A percentile compares a stretch with the other conserved stretches of the same genome.
phyloP scores from a whole-genome alignment of 108 stramenopile species.

The Nitzschia sp. region DNA sequence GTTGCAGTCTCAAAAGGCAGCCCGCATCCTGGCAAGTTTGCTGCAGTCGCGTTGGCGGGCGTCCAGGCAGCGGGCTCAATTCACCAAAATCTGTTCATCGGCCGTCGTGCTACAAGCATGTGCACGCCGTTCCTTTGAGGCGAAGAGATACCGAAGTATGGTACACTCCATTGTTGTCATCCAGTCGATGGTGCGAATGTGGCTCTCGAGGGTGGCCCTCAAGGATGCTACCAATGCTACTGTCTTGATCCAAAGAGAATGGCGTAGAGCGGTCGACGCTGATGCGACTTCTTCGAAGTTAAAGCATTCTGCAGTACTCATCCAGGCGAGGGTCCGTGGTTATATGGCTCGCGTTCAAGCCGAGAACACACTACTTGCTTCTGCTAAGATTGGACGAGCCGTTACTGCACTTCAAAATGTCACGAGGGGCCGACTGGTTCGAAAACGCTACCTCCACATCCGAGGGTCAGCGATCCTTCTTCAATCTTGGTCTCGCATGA shows the following conservation, averaged over 20 bases:
- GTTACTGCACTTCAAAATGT: not conserved
- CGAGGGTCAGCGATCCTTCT: not conserved
- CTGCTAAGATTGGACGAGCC: not conserved
- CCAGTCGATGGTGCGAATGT: not conserved
- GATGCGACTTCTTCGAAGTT: not conserved
- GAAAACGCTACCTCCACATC: not conserved
- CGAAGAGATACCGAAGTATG: not conserved
- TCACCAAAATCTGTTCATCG: not conserved
- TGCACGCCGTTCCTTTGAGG: not conserved
- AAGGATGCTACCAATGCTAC: not conserved
- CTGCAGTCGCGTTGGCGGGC: not conserved
- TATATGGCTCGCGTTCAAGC: not conserved
- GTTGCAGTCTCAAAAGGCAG: not conserved
- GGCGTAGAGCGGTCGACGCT: not conserved
- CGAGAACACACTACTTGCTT: too few relatives aligned
- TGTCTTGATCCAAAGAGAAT: slow-evolving; percentile 8
- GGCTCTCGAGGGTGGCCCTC: not conserved
- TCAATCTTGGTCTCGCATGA: slow-evolving; percentile 20
- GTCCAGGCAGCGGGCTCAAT: not conserved
- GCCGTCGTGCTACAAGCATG: not conserved
- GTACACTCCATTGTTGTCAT: not conserved
- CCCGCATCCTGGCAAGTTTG: not conserved
- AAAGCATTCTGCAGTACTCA: not conserved
- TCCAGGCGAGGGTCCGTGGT: not conserved
- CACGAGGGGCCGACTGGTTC: not conserved